A percentile compares a stretch with the other conserved stretches of the same genome.
These are phyloP conservation scores for Pugionium cornutum DNA, from an alignment of 345 rosid genomes.

Conservation along the genomic window DNA sequence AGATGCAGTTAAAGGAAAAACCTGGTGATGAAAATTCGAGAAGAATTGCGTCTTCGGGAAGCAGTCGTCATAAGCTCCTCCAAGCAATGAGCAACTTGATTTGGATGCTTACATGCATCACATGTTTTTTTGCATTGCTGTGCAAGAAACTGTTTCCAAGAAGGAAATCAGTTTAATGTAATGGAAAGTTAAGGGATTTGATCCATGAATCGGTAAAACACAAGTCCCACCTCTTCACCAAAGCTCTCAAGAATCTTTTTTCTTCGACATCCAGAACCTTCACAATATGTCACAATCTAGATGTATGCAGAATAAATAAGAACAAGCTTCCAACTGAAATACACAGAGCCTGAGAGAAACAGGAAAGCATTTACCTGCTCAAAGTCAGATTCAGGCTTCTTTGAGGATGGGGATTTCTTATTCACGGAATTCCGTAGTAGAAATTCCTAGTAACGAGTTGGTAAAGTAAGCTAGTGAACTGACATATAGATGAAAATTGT, in stretches of 20 bases:
- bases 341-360: constrained; percentile 18
- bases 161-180: constrained; percentile 6
- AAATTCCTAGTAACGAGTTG: constrained; percentile 61
- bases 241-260: constrained; percentile 84
- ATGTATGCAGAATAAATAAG: constrained; percentile 32
- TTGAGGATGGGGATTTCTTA: constrained; percentile 60
- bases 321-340: constrained; percentile 15
- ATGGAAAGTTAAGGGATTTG: background rate
- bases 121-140: constrained; percentile 72
- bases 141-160: constrained; percentile 52
- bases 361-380: constrained; percentile 51
- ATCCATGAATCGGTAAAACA: background rate
- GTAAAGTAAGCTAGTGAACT: constrained; percentile 30
- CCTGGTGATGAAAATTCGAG: constrained; percentile 65
- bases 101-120: constrained; percentile 89
- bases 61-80: constrained; percentile 58
- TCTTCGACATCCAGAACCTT: constrained; percentile 89
- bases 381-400: constrained; percentile 68
- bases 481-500: constrained; percentile 17
- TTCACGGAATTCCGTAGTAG: constrained; percentile 64
- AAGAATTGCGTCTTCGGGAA: constrained; percentile 57
- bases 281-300: constrained; percentile 90
- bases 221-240: constrained; percentile 71
- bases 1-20: constrained; percentile 27
- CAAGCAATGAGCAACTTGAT: constrained; percentile 56